Evolutionary conservation across 2,329 filamentous ascomycete species (phyloP), one percentile per base, ranked within the genome.

Genomic region (Penicillium sp.): DNA sequence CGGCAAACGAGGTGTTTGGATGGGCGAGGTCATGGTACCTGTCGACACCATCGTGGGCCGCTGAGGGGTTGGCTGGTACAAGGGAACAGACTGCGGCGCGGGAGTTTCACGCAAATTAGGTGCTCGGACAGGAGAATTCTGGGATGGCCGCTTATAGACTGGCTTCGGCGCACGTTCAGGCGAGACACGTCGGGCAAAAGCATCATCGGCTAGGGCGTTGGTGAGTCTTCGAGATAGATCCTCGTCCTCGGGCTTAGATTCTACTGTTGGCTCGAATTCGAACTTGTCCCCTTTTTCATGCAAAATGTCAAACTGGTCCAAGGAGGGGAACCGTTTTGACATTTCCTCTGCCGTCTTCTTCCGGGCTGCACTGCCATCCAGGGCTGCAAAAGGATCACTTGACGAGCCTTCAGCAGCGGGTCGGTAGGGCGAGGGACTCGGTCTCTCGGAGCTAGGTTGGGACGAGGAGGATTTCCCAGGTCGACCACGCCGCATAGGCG

Each of bases 251-350:
- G 66, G 51, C 31, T 74, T 73, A 12, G 75, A 73, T 12, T 78
- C 75, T n/a, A 79, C 70, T 15, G 79, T 68, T 41, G 79, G 73
- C 56, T 90, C 87, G 69, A 97, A 97, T 52, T 93, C 87, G 65
- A 97, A 97, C 56, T 90, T 92, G 57, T 84, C 77, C 3, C 89
- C 89, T 58, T 89, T 84, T 59, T 97, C 91, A 63, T 96, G 91
- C 42, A 97, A 77, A 18, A 99, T 79, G 3, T 93, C 87, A 68
- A 99, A 99, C 63, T 97, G 90, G 66, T 97, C 92, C 25, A 99
- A 79, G 6, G 90, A 92, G 0, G 94, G 94, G 63, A 97, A 99
- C 50, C 89, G 84, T 29, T 85, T 82, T 0, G 93, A 91, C 27
- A 97, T 78, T 67, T 97, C 93, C 62, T 97, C 94, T 2, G 80